phyloP scores from a whole-genome alignment of 208 protist species.

The Trypanosoma cruzi region DNA sequence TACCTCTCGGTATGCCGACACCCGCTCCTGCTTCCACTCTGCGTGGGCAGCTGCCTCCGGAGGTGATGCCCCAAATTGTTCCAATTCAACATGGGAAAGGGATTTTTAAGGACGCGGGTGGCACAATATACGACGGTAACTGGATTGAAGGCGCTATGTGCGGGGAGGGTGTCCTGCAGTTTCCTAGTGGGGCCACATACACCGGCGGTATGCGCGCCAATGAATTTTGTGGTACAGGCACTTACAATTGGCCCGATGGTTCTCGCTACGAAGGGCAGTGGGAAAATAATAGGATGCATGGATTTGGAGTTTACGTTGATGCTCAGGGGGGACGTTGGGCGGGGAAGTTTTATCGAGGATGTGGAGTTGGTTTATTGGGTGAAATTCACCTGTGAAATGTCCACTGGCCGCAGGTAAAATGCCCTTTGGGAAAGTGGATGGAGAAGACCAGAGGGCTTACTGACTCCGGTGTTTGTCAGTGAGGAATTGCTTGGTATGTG shows the following conservation, averaged over 20 bases:
- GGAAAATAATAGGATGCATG: slow-evolving; percentile 83
- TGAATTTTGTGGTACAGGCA: slow-evolving; percentile 68
- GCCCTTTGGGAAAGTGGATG: not conserved
- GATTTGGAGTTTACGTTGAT: slow-evolving; percentile 81
- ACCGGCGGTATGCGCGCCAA: slow-evolving; percentile 55
- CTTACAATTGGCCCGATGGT: slow-evolving; percentile 88
- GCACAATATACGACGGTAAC: slow-evolving; percentile 77
- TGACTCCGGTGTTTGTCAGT: not conserved
- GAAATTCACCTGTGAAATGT: slow-evolving; percentile 39
- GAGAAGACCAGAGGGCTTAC: not conserved
- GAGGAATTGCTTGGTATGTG: not conserved
- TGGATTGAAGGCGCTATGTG: slow-evolving; percentile 81
- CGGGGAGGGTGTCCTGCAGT: slow-evolving; percentile 52
- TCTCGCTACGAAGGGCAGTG: slow-evolving; percentile 88
- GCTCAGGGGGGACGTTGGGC: slow-evolving; percentile 66
- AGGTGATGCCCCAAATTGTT: slow-evolving; percentile 8
- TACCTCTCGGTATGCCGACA: not conserved
- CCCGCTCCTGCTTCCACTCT: not conserved
- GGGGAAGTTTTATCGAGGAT: slow-evolving; percentile 71
- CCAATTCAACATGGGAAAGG: slow-evolving; percentile 46
- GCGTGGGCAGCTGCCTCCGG: slow-evolving; percentile 12
- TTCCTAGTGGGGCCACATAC: slow-evolving; percentile 69
- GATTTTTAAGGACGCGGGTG: slow-evolving; percentile 51
- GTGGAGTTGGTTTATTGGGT: slow-evolving; percentile 39
- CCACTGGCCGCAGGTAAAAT: not conserved